Percentiles rank a stretch among this genome's conserved stretches.
phyloP scores from a whole-genome alignment of 805 yeast genomes.

The Kodamaea hsintzibuensis region DNA sequence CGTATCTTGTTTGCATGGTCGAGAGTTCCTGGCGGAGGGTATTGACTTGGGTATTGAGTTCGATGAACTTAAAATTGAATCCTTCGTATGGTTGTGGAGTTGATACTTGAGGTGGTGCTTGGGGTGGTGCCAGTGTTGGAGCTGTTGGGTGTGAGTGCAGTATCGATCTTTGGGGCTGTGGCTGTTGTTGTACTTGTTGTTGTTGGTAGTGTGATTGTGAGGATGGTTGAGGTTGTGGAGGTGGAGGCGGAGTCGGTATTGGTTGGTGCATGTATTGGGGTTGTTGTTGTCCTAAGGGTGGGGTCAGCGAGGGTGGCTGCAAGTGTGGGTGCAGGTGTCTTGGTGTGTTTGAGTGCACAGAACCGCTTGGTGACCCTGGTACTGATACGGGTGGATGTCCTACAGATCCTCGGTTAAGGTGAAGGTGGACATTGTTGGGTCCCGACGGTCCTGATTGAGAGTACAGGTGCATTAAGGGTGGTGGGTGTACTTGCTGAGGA shows the following conservation, averaged over 20 bases:
- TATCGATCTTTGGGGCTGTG: not conserved
- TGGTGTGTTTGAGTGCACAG: slow-evolving; percentile 1
- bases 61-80: slow-evolving; percentile 30
- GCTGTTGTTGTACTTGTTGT: not conserved
- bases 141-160: slow-evolving; percentile 4
- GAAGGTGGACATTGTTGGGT: not conserved
- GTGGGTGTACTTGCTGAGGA: not conserved
- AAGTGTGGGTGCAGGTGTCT: slow-evolving; percentile 7
- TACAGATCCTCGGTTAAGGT: not conserved
- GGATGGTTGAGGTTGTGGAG: not conserved
- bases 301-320: slow-evolving; percentile 6
- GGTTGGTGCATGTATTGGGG: slow-evolving; percentile 7
- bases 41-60: slow-evolving; percentile 39
- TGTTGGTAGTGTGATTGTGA: not conserved
- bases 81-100: slow-evolving; percentile 18
- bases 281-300: not conserved
- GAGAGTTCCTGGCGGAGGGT: slow-evolving; percentile 44
- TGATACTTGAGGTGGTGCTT: not conserved
- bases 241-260: slow-evolving; percentile 7
- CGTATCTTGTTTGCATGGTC: slow-evolving; percentile 46
- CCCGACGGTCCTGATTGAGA: not conserved
- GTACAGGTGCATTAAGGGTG: not conserved
- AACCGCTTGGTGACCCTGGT: slow-evolving; percentile 5
- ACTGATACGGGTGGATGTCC: not conserved
- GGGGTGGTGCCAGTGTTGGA: slow-evolving; percentile 7